Evolutionary conservation across 2,329 filamentous ascomycete species (phyloP).

Genomic region (Talaromyces atroroseus): DNA sequence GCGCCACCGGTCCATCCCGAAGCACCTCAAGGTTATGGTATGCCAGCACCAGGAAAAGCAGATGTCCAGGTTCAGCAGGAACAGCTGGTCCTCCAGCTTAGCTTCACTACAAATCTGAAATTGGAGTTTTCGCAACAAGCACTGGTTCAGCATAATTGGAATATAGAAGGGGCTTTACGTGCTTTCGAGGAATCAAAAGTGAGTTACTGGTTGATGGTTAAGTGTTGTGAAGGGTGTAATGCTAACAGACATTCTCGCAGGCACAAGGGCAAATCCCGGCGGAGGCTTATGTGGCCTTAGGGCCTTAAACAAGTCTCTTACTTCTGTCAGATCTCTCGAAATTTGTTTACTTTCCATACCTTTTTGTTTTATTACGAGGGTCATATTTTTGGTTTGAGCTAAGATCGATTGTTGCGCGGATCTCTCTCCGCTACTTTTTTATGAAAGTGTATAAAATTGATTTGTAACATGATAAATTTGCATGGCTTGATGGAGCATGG

Average conservation of each 20-base stretch:
- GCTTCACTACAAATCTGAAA: slow-evolving; percentile 73
- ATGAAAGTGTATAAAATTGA: slow-evolving; percentile 10
- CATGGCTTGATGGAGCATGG: slow-evolving; percentile 11
- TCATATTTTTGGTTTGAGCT: neutral
- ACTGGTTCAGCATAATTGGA: slow-evolving; percentile 71
- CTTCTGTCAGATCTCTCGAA: neutral
- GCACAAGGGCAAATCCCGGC: slow-evolving; percentile 42
- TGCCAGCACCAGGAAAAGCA: slow-evolving; percentile 38
- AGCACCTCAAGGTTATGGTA: slow-evolving; percentile 35
- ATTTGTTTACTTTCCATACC: neutral
- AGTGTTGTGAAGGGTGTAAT: neutral
- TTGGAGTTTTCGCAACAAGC: slow-evolving; percentile 74
- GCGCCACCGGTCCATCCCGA: slow-evolving; percentile 22
- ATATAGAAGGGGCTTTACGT: slow-evolving; percentile 66
- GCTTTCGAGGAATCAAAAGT: slow-evolving; percentile 74
- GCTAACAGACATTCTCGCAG: slow-evolving; percentile 23
- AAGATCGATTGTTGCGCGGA: neutral
- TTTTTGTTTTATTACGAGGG: neutral
- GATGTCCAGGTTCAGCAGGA: slow-evolving; percentile 57
- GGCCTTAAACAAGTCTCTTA: neutral
- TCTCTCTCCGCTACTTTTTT: slow-evolving; percentile 5
- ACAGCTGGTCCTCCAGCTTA: slow-evolving; percentile 66
- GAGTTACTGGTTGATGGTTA: slow-evolving; percentile 14
- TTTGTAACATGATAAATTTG: slow-evolving; percentile 13
- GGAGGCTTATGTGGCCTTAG: slow-evolving; percentile 41